These are phyloP conservation scores for Yamadazyma pseudoaaseri DNA, from an alignment of 1,139 yeast genomes.

Conservation along the genomic window DNA sequence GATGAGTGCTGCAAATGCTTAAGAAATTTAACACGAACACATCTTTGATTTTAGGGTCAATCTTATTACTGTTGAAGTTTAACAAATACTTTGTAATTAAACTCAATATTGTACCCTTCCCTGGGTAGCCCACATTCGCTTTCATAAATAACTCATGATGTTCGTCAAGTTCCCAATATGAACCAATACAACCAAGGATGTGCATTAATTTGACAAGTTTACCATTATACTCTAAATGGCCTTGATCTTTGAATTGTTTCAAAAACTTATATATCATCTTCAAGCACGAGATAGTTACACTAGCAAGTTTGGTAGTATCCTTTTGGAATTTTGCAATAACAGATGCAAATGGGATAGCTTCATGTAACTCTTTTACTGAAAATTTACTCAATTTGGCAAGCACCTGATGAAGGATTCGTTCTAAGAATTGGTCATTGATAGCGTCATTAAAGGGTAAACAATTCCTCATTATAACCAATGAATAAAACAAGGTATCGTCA, in stretches of 20 bases:
- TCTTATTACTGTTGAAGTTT: slow-evolving; percentile 38
- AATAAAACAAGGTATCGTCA: slow-evolving; percentile 40
- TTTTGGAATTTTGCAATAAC: slow-evolving; percentile 44
- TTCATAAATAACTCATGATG: slow-evolving; percentile 39
- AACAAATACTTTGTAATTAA: slow-evolving; percentile 56
- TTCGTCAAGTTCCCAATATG: slow-evolving; percentile 58
- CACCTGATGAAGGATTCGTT: neutral
- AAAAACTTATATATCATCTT: slow-evolving; percentile 26
- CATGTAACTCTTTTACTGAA: slow-evolving; percentile 55
- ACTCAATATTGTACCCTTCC: slow-evolving; percentile 54
- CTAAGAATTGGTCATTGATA: slow-evolving; percentile 49
- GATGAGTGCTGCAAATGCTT: slow-evolving; percentile 56
- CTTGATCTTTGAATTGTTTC: neutral
- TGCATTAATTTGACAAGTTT: slow-evolving; percentile 58
- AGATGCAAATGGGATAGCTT: slow-evolving; percentile 72
- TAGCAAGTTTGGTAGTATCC: slow-evolving; percentile 50
- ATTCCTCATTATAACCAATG: slow-evolving; percentile 53
- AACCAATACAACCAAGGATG: slow-evolving; percentile 68
- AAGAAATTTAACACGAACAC: slow-evolving; percentile 59
- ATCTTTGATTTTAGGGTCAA: slow-evolving; percentile 35
- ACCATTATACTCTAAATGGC: slow-evolving; percentile 28
- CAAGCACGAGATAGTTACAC: slow-evolving; percentile 62
- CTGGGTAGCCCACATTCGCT: slow-evolving; percentile 41
- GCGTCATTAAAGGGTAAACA: slow-evolving; percentile 43
- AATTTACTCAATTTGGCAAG: slow-evolving; percentile 49